These are phyloP conservation scores for Fermentozyma sake DNA, from an alignment of 1,139 yeast species.

Conservation along the genomic window DNA sequence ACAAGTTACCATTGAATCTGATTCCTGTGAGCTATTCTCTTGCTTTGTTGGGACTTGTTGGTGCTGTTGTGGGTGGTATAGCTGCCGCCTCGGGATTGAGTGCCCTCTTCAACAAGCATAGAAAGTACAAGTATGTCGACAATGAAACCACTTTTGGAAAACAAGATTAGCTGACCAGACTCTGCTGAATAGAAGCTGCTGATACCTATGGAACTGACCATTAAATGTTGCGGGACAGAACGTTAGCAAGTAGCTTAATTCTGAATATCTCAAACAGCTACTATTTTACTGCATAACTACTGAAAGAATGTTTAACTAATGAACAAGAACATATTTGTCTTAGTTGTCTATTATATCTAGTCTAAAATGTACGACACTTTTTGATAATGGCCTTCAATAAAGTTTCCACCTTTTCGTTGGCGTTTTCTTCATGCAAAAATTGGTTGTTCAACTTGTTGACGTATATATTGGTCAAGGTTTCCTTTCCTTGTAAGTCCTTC, in stretches of 20 bases:
- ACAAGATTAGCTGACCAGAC: slow-evolving; percentile 27
- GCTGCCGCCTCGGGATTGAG: slow-evolving; percentile 1
- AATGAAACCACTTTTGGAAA: slow-evolving; percentile 24
- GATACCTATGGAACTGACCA: not conserved
- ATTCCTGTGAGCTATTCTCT: slow-evolving; percentile 1
- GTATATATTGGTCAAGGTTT: slow-evolving; percentile 42
- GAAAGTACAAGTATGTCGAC: slow-evolving; percentile 14
- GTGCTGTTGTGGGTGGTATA: slow-evolving; percentile 1
- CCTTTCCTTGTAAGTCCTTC: slow-evolving; percentile 27
- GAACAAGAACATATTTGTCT: not conserved
- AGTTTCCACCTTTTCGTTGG: slow-evolving; percentile 26
- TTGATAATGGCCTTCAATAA: slow-evolving; percentile 39
- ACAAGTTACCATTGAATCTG: slow-evolving; percentile 28
- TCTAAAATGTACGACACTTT: slow-evolving; percentile 24
- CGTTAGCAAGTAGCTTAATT: too few species aligned
- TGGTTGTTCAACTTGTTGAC: slow-evolving; percentile 33
- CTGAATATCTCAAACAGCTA: too few species aligned
- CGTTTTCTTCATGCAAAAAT: slow-evolving; percentile 26
- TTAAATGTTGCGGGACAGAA: too few species aligned
- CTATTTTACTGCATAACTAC: too few species aligned
- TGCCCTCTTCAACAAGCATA: not conserved
- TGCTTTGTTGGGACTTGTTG: slow-evolving; percentile 2
- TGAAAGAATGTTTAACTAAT: too few species aligned
- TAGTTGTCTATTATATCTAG: slow-evolving; percentile 2
- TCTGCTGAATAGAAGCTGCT: not conserved